Base-by-base conservation (phyloP, 345 rosid species). In the Citrus mangshanensis region DNA sequence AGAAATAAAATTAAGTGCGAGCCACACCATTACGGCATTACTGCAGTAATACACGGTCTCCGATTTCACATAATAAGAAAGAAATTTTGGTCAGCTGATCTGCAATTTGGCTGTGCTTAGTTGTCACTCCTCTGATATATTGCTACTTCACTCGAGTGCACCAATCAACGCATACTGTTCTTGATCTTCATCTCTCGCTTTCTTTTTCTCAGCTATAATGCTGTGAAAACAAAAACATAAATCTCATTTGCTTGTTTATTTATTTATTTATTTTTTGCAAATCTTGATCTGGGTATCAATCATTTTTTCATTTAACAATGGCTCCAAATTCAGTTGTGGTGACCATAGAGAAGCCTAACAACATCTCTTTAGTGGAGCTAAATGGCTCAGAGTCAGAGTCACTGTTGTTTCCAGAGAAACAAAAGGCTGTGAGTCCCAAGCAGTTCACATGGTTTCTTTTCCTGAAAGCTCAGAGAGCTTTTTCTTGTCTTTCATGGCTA, bases 371-470 rank as follows among this genome's bases (percentile, higher is more conserved):
- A 12, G 81, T 88, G 25, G 93, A 91, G 81, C 81, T 89, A 83
- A 86, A 88, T 69, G 90, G 89, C 77, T 80, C 58, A 18, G 22
- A 18, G 58, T 18, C 89, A 34, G 97, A 95, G 76, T 80, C 86
- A 25, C 49, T 93, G 2, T 82, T 90, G 83, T 74, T 89, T 75
- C 89, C 91, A 0, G 97, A 95, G 82, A 93, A 90, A 34, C 87
- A 88, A 34, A 95, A 93, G 77, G 88, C 90, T 7, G 86, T 86
- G 28, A 89, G 94, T 80, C 91, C 90, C 6, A 95, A 91, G 81
- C 97, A 93, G 63, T 87, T 89, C 84, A 88, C 95, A 1, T 95
- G 97, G 97, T 85, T 89, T 68, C 83, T 95, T 38, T 85, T 95
- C 30, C 95, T 95, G 64, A 91, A 87, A 86, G 89, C 89, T 69